Percentiles rank a stretch among this genome's conserved stretches.
phyloP scores from a whole-genome alignment of 2,329 filamentous ascomycete species.

The Aspergillus viridinutans region DNA sequence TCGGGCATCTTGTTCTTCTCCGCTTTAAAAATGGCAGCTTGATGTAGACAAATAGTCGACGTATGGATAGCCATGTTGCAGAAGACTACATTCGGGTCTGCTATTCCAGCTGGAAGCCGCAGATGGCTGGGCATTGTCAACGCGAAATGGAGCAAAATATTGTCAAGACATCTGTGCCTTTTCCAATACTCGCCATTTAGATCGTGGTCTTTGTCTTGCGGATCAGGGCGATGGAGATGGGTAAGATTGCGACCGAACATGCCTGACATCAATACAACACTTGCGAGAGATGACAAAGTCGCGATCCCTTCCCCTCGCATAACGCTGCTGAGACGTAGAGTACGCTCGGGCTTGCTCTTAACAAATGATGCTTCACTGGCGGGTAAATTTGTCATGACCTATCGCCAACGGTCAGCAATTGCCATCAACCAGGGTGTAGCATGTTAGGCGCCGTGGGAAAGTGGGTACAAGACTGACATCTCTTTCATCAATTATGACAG shows the following conservation, averaged over 20 bases:
- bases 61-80: conserved; percentile 97
- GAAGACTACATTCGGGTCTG: conserved; percentile 82
- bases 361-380: conserved; percentile 80
- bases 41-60: conserved; percentile 93
- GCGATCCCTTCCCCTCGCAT: conserved; percentile 64
- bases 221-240: conserved; percentile 82
- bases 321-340: conserved; percentile 57
- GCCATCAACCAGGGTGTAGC: not conserved
- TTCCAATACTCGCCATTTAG: conserved; percentile 95
- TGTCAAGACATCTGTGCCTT: conserved; percentile 82
- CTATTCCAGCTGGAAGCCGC: conserved; percentile 70
- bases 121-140: conserved; percentile 76
- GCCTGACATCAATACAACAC: conserved; percentile 78
- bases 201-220: conserved; percentile 77
- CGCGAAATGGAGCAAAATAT: conserved; percentile 81
- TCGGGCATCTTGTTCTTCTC: conserved; percentile 78
- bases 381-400: conserved; percentile 80
- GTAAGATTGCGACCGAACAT: conserved; percentile 87
- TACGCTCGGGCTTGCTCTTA: conserved; percentile 69
- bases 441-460: not conserved
- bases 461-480: conserved; percentile 52
- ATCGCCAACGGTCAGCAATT: conserved; percentile 16
- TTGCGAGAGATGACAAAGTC: conserved; percentile 72
- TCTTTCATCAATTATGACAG: conserved; percentile 85
- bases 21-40: conserved; percentile 95